Conservation (phyloP, 225 moss, liverwort and hornwort genomes). For the Polytrichum formosum region DNA sequence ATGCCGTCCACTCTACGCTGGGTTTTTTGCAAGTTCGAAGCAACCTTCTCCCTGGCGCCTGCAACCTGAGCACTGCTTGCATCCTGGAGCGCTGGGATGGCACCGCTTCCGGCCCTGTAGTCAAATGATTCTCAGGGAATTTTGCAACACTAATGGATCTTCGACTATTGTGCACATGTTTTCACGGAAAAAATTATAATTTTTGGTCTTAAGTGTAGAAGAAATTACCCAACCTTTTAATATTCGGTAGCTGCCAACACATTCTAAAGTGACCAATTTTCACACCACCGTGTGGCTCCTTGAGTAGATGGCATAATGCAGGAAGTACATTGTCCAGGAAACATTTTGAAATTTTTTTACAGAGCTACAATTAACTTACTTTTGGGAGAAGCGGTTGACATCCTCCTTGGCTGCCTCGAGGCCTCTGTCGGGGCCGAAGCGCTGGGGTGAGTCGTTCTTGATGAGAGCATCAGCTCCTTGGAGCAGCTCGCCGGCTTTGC, state of each 20-base stretch:
- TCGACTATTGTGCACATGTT: no score
- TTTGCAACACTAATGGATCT: no score
- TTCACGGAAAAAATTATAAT: no score
- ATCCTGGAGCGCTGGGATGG: constrained; percentile 39
- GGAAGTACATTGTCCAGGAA: no score
- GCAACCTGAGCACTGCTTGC: constrained; percentile 44
- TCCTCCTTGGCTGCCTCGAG: constrained; percentile 19
- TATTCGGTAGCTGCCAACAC: no score
- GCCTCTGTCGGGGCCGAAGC: constrained; percentile 36
- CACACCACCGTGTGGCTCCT: no score
- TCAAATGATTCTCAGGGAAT: no score
- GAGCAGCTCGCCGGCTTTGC: constrained; percentile 47
- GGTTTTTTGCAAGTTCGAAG: constrained; percentile 21
- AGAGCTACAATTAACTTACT: constrained; percentile 22
- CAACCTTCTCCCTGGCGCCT: constrained; percentile 38
- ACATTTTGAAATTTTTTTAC: no score
- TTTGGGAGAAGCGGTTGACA: constrained; percentile 30
- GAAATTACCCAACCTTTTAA: no score
- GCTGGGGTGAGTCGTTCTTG: constrained; percentile 46
- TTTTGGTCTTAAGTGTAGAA: no score
- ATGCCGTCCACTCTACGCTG: constrained; percentile 1
- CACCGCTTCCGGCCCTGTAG: constrained; percentile 47
- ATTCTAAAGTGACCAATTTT: no score
- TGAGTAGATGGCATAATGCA: no score
- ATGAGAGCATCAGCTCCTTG: constrained; percentile 32